Percentiles rank a stretch among this genome's conserved stretches.
Evolutionary conservation across 768 basidiomycete genomes (phyloP).

Genomic region (Candolleomyces eurysporus): DNA sequence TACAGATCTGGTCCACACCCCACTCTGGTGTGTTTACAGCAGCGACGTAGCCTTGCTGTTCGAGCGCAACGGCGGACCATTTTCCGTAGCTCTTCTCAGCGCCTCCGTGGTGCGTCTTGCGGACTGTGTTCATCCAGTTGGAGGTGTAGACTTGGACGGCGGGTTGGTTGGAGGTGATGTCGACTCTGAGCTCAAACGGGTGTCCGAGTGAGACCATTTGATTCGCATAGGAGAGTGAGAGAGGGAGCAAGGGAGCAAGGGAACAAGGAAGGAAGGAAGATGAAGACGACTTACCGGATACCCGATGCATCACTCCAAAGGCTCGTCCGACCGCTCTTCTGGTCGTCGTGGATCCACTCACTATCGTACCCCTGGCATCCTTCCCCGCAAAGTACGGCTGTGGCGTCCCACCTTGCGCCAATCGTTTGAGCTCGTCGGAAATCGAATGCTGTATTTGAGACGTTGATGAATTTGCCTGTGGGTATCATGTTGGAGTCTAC

Average conservation of each 20-base stretch:
- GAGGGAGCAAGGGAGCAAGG: too few relatives aligned
- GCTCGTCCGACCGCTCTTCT: constrained; percentile 26
- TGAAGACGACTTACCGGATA: constrained; percentile 32
- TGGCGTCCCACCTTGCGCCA: constrained; percentile 33
- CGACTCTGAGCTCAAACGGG: constrained; percentile 35
- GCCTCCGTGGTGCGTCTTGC: constrained; percentile 50
- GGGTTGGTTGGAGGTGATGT: constrained; percentile 50
- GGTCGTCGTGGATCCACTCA: constrained; percentile 47
- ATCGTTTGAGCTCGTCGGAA: constrained; percentile 35
- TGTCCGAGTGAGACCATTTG: too few relatives aligned
- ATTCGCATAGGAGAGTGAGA: too few relatives aligned
- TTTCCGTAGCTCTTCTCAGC: constrained; percentile 37
- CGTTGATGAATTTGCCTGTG: constrained; percentile 32
- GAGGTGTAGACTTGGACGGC: constrained; percentile 51
- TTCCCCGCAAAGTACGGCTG: constrained; percentile 26
- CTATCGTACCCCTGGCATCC: constrained; percentile 50
- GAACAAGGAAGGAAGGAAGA: not conserved
- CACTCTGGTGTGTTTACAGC: constrained; percentile 58
- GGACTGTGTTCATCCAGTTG: constrained; percentile 42
- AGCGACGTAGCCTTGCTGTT: constrained; percentile 52
- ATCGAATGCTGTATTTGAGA: constrained; percentile 35
- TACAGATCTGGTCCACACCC: constrained; percentile 54
- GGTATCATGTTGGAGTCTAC: constrained; percentile 37
- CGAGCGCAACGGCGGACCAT: constrained; percentile 48
- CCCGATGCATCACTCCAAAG: constrained; percentile 50